These are phyloP conservation scores for Coemansia sp. DNA, from an alignment of 192 early-diverging fungal species.

Conservation along the genomic window DNA sequence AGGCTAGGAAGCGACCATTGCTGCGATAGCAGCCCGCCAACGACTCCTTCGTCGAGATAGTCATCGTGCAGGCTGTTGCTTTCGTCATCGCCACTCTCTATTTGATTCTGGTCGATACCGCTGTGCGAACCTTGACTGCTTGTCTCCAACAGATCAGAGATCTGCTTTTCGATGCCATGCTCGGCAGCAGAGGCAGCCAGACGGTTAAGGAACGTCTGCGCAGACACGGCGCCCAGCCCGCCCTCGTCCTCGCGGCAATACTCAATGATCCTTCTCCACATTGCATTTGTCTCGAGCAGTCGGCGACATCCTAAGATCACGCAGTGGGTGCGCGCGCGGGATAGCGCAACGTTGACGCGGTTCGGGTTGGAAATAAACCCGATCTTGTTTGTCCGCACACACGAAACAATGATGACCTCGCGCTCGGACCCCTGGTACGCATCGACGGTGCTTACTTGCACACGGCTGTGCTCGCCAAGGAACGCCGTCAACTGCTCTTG, in stretches of 20 bases:
- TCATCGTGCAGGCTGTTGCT: background rate
- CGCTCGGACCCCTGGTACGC: conserved; percentile 62
- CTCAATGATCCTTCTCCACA: conserved; percentile 48
- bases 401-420: conserved; percentile 55
- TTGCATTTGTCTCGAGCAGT: conserved; percentile 38
- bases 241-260: conserved; percentile 27
- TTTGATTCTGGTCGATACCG: background rate
- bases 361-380: conserved; percentile 56
- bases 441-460: conserved; percentile 58
- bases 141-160: background rate
- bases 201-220: conserved; percentile 41
- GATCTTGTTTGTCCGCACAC: conserved; percentile 50
- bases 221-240: conserved; percentile 12
- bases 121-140: background rate
- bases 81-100: background rate
- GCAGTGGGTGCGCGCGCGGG: conserved; percentile 54
- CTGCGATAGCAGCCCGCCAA: conserved; percentile 42
- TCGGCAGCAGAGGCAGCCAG: conserved; percentile 15
- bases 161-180: background rate
- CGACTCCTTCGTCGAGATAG: conserved; percentile 31
- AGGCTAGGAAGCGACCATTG: conserved; percentile 35
- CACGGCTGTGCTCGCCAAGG: conserved; percentile 20
- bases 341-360: conserved; percentile 58
- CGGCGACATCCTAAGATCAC: conserved; percentile 28
- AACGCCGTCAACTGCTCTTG: conserved; percentile 21